Evolutionary conservation across 2,329 filamentous ascomycete species (phyloP), one percentile per base, ranked within the genome.

Genomic region (Aspergillus carbonarius): DNA sequence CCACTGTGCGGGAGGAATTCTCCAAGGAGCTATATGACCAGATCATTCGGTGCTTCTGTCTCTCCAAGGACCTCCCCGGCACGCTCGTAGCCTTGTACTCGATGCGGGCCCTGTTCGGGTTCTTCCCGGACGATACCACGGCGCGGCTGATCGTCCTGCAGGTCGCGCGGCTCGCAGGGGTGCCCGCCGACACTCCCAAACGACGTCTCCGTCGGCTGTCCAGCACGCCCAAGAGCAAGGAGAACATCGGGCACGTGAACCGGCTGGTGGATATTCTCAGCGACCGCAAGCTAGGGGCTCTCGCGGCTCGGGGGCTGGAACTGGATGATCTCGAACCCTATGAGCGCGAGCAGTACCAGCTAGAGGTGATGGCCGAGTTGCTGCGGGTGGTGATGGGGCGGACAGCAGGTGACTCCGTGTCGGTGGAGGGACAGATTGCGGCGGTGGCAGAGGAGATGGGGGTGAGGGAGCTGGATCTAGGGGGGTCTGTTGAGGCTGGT

Each of bases 41-140:
- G 57, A 81, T 85, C 48, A 76, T 83, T 27, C 74, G 79, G 32
- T 80, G 77, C 63, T 83, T 84, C 67, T 81, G 79, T 59, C 69
- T 82, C 7, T 76, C 74, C 1, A 74, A 79, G 49, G 82, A 85
- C 62, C 71, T 80, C 13, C 62, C 75, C 2, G 82, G 81, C 32
- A 80, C 78, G 3, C 71, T 83, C 20, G 77, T 83, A 32, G 81
- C 81, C 1, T 69, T 85, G 12, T 73, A 78, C 54, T 76, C 77
- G 1, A 66, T 84, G 67, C 73, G 74, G 49, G 62, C 74, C 17
- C 63, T 67, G 5, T 84, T 83, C 57, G 71, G 73, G 32, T 73
- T 77, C 52, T 75, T 74, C 51, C 82, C 82, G 0, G 78, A 78
- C 55, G 73, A 79, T 52, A 72, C 73, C 20, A 82, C 80, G 10